Evolutionary conservation across 805 yeast species (phyloP).

Genomic region (Sugiyamaella americana): DNA sequence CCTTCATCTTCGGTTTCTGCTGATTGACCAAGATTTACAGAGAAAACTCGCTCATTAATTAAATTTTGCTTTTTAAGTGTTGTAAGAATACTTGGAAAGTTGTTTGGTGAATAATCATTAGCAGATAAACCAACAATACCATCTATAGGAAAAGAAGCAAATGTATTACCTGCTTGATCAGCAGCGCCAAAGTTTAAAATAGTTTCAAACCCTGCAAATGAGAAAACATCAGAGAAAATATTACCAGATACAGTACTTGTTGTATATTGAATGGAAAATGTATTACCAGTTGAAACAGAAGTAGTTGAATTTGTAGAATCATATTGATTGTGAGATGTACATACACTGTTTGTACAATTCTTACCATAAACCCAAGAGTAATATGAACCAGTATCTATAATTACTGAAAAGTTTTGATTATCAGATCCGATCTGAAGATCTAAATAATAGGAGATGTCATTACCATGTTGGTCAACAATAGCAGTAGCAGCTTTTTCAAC

Average conservation of each 20-base stretch:
- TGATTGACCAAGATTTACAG: conserved; percentile 39
- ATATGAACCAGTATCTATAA: conserved; percentile 62
- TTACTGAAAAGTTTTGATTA: conserved; percentile 39
- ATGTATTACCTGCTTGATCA: conserved; percentile 45
- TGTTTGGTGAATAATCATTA: conserved; percentile 33
- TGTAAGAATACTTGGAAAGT: conserved; percentile 26
- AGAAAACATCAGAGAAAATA: conserved; percentile 37
- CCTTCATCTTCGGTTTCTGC: conserved; percentile 35
- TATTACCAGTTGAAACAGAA: conserved; percentile 16
- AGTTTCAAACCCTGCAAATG: conserved; percentile 35
- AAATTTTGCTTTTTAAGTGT: conserved; percentile 22
- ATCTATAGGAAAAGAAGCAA: conserved; percentile 46
- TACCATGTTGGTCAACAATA: conserved; percentile 22
- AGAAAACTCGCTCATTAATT: conserved; percentile 36
- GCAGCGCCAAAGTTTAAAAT: conserved; percentile 49
- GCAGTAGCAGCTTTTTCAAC: conserved; percentile 11
- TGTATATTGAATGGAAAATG: conserved; percentile 48
- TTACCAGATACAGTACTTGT: conserved; percentile 50
- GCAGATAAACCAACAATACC: conserved; percentile 60
- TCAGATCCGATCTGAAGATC: conserved; percentile 23
- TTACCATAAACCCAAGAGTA: conserved; percentile 57
- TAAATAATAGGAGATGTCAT: conserved; percentile 28
- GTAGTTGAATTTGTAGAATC: conserved; percentile 15
- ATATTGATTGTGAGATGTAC: conserved; percentile 31
- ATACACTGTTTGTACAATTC: conserved; percentile 42